These are phyloP conservation scores for Hanseniaspora lachancei DNA, from an alignment of 805 yeast genomes.

Conservation along the genomic window DNA sequence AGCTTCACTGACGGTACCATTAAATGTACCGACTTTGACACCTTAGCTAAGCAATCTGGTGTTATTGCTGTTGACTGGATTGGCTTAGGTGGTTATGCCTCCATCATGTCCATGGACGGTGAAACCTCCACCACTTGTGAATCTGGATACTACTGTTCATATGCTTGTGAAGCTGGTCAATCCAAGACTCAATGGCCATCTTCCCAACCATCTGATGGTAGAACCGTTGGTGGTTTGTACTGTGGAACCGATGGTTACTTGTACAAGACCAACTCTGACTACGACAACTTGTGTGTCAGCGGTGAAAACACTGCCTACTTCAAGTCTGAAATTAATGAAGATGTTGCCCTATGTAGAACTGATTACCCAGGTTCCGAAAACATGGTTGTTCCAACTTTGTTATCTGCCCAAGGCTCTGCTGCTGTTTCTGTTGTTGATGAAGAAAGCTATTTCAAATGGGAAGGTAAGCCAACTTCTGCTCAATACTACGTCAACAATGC, in stretches of 20 bases:
- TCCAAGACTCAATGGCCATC: constrained; percentile 72
- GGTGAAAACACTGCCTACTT: constrained; percentile 45
- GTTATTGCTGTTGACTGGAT: constrained; percentile 49
- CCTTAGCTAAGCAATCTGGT: constrained; percentile 43
- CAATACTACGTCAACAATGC: constrained; percentile 69
- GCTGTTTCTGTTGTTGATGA: constrained; percentile 51
- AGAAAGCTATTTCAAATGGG: constrained; percentile 47
- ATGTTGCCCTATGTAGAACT: constrained; percentile 60
- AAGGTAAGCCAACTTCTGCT: constrained; percentile 51
- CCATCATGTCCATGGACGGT: constrained; percentile 30
- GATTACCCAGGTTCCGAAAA: constrained; percentile 76
- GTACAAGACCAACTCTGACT: constrained; percentile 43
- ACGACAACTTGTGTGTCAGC: constrained; percentile 51
- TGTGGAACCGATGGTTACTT: constrained; percentile 47
- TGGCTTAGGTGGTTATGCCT: constrained; percentile 40
- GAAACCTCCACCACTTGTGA: constrained; percentile 48
- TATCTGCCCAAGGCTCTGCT: constrained; percentile 29
- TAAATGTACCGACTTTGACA: constrained; percentile 56
- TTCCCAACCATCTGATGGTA: constrained; percentile 52
- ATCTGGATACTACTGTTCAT: constrained; percentile 62
- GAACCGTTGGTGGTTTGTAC: constrained; percentile 57
- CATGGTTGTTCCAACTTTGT: constrained; percentile 61
- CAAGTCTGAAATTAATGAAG: constrained; percentile 35
- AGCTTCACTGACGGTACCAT: constrained; percentile 59
- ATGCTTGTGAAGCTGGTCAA: constrained; percentile 70